Evolutionary conservation across 2,329 filamentous ascomycete genomes (phyloP).

Genomic region (Colletotrichum paranaense): DNA sequence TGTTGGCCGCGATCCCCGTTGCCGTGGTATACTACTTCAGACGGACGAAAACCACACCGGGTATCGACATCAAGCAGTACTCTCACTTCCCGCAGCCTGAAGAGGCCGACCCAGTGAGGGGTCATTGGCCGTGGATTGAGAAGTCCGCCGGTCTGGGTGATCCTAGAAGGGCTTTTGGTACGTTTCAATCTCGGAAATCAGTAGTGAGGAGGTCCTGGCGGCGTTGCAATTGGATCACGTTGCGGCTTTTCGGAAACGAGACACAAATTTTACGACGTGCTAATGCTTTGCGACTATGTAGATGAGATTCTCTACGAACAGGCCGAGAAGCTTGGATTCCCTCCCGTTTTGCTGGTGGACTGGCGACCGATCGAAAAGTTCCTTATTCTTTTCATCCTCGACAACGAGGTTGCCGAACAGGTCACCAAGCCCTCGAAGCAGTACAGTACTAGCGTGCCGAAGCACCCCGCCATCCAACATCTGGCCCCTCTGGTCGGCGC

Average conservation of each 20-base stretch:
- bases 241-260: neutral
- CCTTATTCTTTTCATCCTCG: slow-evolving; percentile 25
- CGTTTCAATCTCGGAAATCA: neutral
- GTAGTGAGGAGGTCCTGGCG: neutral
- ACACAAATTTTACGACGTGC: neutral
- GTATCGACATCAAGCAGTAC: slow-evolving; percentile 18
- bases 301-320: slow-evolving; percentile 29
- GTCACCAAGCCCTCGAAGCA: slow-evolving; percentile 27
- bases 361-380: slow-evolving; percentile 25
- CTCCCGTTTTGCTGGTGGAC: slow-evolving; percentile 25
- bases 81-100: slow-evolving; percentile 27
- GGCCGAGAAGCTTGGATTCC: slow-evolving; percentile 18
- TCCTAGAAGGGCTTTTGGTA: slow-evolving; percentile 29
- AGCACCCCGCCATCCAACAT: slow-evolving; percentile 25
- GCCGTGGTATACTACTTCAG: slow-evolving; percentile 8
- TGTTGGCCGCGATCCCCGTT: slow-evolving; percentile 11
- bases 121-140: slow-evolving; percentile 32
- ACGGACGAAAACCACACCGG: neutral
- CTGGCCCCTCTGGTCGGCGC: slow-evolving; percentile 27
- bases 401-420: slow-evolving; percentile 31
- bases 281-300: neutral
- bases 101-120: slow-evolving; percentile 24
- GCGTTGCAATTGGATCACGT: neutral
- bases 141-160: slow-evolving; percentile 21
- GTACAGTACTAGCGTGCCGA: slow-evolving; percentile 31